Percentiles rank a stretch among this genome's conserved stretches.
Conservation (phyloP, 2,329 filamentous ascomycete species). For the Achaetomium macrosporum region DNA sequence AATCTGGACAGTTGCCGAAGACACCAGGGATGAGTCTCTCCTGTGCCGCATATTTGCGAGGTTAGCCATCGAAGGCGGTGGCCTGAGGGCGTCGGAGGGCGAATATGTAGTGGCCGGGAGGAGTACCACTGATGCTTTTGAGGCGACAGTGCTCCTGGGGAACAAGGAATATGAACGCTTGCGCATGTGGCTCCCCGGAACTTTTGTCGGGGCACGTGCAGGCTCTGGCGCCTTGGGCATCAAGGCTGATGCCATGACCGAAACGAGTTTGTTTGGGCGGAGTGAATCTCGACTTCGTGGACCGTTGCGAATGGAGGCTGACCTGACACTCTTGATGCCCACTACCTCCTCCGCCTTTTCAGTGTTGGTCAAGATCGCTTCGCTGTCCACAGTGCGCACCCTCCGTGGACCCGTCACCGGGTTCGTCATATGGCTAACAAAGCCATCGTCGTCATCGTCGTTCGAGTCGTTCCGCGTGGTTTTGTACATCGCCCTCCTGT, state of each 20-base stretch:
- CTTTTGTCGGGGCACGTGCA: conserved; percentile 26
- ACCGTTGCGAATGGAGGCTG: conserved; percentile 19
- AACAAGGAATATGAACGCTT: conserved; percentile 39
- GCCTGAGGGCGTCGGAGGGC: conserved; percentile 33
- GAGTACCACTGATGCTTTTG: conserved; percentile 32
- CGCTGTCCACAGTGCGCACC: conserved; percentile 31
- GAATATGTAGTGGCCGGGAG: conserved; percentile 46
- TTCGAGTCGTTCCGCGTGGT: conserved; percentile 31
- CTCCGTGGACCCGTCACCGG: conserved; percentile 28
- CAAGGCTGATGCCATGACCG: conserved; percentile 12
- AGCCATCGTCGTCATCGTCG: conserved; percentile 23
- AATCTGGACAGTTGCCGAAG: conserved; percentile 65
- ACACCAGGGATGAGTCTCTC: conserved; percentile 57
- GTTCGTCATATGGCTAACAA: conserved; percentile 33
- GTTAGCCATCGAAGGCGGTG: conserved; percentile 39
- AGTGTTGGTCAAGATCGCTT: conserved; percentile 30
- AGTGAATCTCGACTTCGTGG: conserved; percentile 30
- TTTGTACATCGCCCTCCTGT: conserved; percentile 38
- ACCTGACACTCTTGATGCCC: conserved; percentile 24
- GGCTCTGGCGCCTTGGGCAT: conserved; percentile 29
- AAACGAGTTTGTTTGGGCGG: conserved; percentile 31
- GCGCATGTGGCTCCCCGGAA: conserved; percentile 27
- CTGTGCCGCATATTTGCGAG: conserved; percentile 42
- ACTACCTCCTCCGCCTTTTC: conserved; percentile 32
- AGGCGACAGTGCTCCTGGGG: conserved; percentile 29